Percentiles rank a stretch among this genome's conserved stretches.
Conservation (phyloP, 140 eudicot genomes). For the Flaveria floridana region DNA sequence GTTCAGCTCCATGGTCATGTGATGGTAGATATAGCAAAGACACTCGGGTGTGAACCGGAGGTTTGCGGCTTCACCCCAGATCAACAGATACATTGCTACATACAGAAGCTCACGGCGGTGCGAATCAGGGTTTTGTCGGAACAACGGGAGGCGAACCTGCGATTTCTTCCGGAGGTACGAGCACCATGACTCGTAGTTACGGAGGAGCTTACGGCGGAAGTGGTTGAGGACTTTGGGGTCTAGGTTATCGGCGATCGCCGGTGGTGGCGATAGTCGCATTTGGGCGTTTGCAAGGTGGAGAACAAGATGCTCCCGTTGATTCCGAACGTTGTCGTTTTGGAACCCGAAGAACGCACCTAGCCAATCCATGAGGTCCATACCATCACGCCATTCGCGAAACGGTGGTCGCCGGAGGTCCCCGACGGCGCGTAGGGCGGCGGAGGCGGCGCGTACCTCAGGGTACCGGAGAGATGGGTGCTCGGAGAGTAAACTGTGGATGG, state of each 20-base stretch:
- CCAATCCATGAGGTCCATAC: constrained; percentile 84
- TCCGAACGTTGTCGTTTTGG: constrained; percentile 73
- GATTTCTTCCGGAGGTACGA: constrained; percentile 54
- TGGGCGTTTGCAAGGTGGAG: constrained; percentile 88
- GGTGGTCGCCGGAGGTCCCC: constrained; percentile 89
- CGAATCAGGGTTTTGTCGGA: constrained; percentile 51
- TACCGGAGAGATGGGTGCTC: constrained; percentile 81
- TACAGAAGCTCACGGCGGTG: constrained; percentile 76
- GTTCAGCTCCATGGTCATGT: constrained; percentile 73
- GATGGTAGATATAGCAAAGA: constrained; percentile 72
- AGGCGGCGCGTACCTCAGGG: constrained; percentile 90
- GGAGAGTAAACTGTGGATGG: constrained; percentile 59
- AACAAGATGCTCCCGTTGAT: constrained; percentile 86
- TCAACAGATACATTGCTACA: constrained; percentile 60
- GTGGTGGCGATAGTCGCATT: constrained; percentile 86
- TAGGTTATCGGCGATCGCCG: constrained; percentile 53
- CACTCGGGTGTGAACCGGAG: constrained; percentile 83
- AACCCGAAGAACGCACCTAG: constrained; percentile 88
- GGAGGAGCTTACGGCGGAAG: constrained; percentile 67
- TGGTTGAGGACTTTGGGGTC: constrained; percentile 60
- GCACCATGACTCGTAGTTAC: constrained; percentile 77
- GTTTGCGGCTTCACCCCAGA: constrained; percentile 95
- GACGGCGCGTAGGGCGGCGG: constrained; percentile 61
- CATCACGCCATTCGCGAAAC: constrained; percentile 54
- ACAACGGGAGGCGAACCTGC: constrained; percentile 48